Evolutionary conservation across 495 filamentous ascomycete species (phyloP).

Genomic region (Endocarpon pusillum): DNA sequence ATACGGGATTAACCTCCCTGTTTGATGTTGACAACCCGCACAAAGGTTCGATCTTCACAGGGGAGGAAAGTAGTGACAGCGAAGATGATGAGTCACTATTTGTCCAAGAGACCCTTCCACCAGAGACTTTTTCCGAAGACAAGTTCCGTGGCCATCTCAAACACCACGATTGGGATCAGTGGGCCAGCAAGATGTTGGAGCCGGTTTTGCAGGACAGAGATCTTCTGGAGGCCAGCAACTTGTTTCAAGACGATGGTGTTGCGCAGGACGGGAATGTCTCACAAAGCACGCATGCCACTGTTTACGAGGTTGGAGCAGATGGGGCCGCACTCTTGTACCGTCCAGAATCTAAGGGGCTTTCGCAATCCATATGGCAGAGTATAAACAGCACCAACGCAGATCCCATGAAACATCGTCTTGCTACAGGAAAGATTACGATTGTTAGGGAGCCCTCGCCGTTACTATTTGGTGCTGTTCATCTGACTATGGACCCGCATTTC

Average conservation of each 20-base stretch:
- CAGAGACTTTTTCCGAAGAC: conserved; percentile 15
- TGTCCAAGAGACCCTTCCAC: conserved; percentile 10
- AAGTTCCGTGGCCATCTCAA: conserved; percentile 22
- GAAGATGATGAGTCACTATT: conserved; percentile 18
- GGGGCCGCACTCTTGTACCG: conserved; percentile 15
- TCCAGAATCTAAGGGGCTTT: conserved; percentile 20
- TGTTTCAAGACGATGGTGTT: conserved; percentile 15
- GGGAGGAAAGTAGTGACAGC: conserved; percentile 13
- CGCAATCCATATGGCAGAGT: conserved; percentile 19
- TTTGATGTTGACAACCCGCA: conserved; percentile 7
- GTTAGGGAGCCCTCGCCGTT: conserved; percentile 33
- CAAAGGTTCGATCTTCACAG: conserved; percentile 11
- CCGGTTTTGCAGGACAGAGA: conserved; percentile 17
- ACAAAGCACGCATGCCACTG: conserved; percentile 27
- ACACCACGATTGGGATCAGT: conserved; percentile 15
- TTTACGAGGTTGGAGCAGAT: conserved; percentile 32
- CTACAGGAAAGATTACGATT: conserved; percentile 36
- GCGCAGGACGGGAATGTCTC: conserved; percentile 15
- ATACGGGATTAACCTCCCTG: conserved; percentile 1
- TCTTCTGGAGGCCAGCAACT: conserved; percentile 11
- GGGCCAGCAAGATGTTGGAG: conserved; percentile 18
- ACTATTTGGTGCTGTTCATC: conserved; percentile 31
- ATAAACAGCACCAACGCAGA: conserved; percentile 16
- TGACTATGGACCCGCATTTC: conserved; percentile 28
- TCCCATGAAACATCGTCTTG: conserved; percentile 12